Evolutionary conservation across 345 rosid species (phyloP).

Genomic region (Rhizophora apiculata): DNA sequence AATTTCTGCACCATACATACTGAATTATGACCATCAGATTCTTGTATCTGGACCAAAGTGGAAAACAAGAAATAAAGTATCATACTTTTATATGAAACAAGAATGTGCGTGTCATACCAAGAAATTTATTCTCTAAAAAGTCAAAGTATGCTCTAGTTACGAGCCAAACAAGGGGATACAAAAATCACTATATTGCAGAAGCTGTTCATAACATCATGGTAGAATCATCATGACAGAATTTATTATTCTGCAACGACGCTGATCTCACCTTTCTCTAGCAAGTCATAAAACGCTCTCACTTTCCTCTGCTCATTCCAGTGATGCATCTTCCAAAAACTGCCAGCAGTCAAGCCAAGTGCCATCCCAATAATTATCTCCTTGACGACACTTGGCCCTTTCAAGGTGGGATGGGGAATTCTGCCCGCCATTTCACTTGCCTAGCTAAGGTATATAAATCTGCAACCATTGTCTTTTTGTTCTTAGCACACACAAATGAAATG

Average conservation of each 20-base stretch:
- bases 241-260: constrained; percentile 78
- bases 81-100: not conserved
- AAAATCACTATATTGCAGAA: not conserved
- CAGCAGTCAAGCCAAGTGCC: constrained; percentile 68
- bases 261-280: constrained; percentile 91
- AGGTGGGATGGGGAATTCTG: constrained; percentile 74
- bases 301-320: constrained; percentile 98
- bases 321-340: constrained; percentile 92
- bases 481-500: not conserved
- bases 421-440: constrained; percentile 54
- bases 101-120: not conserved
- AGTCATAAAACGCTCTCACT: constrained; percentile 76
- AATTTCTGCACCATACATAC: no score
- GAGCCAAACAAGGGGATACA: not conserved
- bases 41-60: not conserved
- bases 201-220: not conserved
- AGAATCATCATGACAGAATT: not conserved
- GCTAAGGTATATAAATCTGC: constrained; percentile 14
- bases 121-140: constrained; percentile 7
- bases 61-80: not conserved
- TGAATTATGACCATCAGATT: no score
- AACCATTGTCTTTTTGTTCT: not conserved
- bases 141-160: constrained; percentile 2
- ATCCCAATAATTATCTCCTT: constrained; percentile 72
- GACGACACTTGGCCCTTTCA: constrained; percentile 91